These are phyloP conservation scores for Vaccinium myrtillus DNA, from an alignment of 148 eudicot genomes.

Conservation along the genomic window DNA sequence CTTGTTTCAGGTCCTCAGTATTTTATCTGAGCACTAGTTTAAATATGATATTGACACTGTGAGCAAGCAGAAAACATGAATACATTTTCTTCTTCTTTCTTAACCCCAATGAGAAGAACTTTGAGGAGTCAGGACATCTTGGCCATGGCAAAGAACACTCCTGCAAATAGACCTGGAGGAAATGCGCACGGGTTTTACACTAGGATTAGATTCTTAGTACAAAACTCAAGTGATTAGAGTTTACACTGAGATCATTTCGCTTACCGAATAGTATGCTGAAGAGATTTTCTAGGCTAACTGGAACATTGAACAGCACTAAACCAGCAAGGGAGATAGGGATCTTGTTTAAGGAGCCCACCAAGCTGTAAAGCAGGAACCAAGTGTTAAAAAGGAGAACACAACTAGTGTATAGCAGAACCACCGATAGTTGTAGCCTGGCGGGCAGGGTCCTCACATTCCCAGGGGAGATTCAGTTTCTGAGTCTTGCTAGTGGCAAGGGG, in stretches of 20 bases:
- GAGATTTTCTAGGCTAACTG: constrained; percentile 58
- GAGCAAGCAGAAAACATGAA: neutral
- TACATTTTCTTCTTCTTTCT: neutral
- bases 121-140: constrained; percentile 54
- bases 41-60: neutral
- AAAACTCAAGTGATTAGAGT: neutral
- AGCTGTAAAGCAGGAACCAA: constrained; percentile 37
- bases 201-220: neutral
- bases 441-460: no score
- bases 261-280: constrained; percentile 81
- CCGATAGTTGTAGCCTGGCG: no score
- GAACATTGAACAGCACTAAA: constrained; percentile 65
- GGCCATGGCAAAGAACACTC: constrained; percentile 78
- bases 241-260: neutral
- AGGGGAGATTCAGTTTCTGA: no score
- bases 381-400: constrained; percentile 7
- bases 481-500: no score
- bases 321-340: constrained; percentile 81
- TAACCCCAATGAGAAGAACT: neutral
- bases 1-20: neutral
- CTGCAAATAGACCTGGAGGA: constrained; percentile 71
- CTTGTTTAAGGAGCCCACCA: constrained; percentile 79
- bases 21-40: neutral
- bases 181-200: neutral
- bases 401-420: neutral